These are phyloP conservation scores for Solanum chilense DNA, from an alignment of 257 asterid genomes.

Conservation along the genomic window DNA sequence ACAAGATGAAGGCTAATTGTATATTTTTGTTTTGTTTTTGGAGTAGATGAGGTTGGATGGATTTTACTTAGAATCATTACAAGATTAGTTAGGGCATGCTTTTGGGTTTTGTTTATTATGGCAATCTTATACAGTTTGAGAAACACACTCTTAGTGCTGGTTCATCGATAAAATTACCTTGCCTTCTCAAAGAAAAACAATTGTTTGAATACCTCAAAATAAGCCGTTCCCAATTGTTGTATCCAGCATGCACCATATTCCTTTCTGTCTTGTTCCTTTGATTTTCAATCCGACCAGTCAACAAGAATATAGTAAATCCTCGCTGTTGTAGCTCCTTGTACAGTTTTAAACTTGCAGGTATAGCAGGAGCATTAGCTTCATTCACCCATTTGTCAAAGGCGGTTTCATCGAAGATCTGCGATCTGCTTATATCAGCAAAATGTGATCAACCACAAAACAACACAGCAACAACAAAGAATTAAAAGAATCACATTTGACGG, in stretches of 20 bases:
- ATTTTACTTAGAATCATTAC: neutral
- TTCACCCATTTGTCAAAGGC: conserved; percentile 63
- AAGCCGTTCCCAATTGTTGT: conserved; percentile 69
- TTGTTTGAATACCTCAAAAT: conserved; percentile 47
- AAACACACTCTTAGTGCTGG: neutral
- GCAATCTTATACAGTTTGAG: neutral
- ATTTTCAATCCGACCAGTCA: conserved; percentile 67
- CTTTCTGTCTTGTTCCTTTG: conserved; percentile 62
- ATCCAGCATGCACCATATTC: conserved; percentile 50
- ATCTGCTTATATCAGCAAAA: conserved; percentile 21
- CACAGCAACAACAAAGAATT: neutral
- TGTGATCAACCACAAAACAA: neutral
- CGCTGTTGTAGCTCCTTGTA: conserved; percentile 49
- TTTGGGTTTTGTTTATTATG: neutral
- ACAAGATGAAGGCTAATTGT: neutral
- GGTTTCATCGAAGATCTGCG: conserved; percentile 42
- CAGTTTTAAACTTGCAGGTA: conserved; percentile 58
- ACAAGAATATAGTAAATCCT: conserved; percentile 52
- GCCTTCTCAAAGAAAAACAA: neutral
- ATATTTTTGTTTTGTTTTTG: neutral
- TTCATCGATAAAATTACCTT: neutral
- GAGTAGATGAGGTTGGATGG: neutral
- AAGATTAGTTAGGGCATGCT: neutral
- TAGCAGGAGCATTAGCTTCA: conserved; percentile 60
- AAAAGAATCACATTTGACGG: neutral